A percentile compares a stretch with the other conserved stretches of the same genome.
Conservation (phyloP, 1,284 basidiomycete genomes). For the Ceratobasidium sp. region DNA sequence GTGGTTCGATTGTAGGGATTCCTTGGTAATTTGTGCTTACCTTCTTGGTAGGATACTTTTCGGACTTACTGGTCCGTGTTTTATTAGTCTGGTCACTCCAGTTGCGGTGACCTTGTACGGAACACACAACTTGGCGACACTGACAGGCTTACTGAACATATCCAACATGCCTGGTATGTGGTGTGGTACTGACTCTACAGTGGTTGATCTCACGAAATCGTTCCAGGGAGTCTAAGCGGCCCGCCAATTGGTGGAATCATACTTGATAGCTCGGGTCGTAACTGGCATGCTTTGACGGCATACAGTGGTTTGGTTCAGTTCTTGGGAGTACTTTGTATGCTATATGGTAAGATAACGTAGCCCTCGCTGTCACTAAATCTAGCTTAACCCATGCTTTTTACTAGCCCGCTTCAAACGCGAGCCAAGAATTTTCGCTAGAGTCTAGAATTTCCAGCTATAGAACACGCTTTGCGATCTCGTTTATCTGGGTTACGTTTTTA, state of each 20-base stretch:
- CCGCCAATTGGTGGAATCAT: slow-evolving; percentile 43
- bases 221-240: slow-evolving; percentile 41
- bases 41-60: slow-evolving; percentile 1
- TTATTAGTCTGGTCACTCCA: slow-evolving; percentile 44
- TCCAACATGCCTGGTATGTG: slow-evolving; percentile 42
- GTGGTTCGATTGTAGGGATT: slow-evolving; percentile 3
- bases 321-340: slow-evolving; percentile 35
- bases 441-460: too few relatives aligned
- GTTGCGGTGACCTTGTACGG: slow-evolving; percentile 43
- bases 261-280: slow-evolving; percentile 40
- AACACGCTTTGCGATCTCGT: too few relatives aligned
- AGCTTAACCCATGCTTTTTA: slow-evolving; percentile 39
- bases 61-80: slow-evolving; percentile 42
- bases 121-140: slow-evolving; percentile 41
- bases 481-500: too few relatives aligned
- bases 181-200: neutral
- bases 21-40: neutral
- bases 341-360: slow-evolving; percentile 32
- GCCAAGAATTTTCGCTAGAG: slow-evolving; percentile 27
- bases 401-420: slow-evolving; percentile 43
- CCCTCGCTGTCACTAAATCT: neutral
- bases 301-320: slow-evolving; percentile 36
- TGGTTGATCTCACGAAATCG: neutral
- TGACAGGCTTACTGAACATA: slow-evolving; percentile 42
- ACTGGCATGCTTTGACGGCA: slow-evolving; percentile 41